These are phyloP conservation scores for Schizonepeta tenuifolia DNA, from an alignment of 257 asterid species.

Conservation along the genomic window DNA sequence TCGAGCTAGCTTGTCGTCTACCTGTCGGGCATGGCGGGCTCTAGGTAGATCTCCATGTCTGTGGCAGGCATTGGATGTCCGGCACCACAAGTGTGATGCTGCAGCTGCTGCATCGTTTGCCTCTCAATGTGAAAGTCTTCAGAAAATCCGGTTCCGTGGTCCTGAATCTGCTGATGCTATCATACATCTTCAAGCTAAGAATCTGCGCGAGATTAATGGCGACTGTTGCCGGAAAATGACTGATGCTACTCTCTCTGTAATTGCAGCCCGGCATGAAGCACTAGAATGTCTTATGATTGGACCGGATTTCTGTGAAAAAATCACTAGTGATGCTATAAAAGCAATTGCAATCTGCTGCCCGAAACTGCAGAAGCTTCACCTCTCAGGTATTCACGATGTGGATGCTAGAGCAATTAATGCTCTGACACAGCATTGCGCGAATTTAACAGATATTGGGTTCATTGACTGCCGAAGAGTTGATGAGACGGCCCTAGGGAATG, in stretches of 20 bases:
- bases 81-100: constrained; percentile 65
- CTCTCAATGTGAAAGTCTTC: constrained; percentile 50
- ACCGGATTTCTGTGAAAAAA: constrained; percentile 78
- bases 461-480: constrained; percentile 70
- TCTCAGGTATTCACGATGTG: constrained; percentile 73
- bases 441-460: constrained; percentile 67
- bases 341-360: constrained; percentile 72
- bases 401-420: constrained; percentile 72
- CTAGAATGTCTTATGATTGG: constrained; percentile 80
- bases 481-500: constrained; percentile 58
- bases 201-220: constrained; percentile 64
- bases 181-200: constrained; percentile 61
- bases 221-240: constrained; percentile 70
- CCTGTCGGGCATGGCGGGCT: constrained; percentile 69
- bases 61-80: constrained; percentile 70
- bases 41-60: constrained; percentile 65
- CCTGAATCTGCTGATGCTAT: constrained; percentile 76
- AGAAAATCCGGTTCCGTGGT: constrained; percentile 73
- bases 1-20: constrained; percentile 79
- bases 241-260: constrained; percentile 65
- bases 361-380: constrained; percentile 59
- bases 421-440: constrained; percentile 57
- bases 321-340: constrained; percentile 72
- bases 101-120: constrained; percentile 55
- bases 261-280: constrained; percentile 75